Conservation (phyloP, 2,329 filamentous ascomycete species). For the Emergomyces pasteurianus region DNA sequence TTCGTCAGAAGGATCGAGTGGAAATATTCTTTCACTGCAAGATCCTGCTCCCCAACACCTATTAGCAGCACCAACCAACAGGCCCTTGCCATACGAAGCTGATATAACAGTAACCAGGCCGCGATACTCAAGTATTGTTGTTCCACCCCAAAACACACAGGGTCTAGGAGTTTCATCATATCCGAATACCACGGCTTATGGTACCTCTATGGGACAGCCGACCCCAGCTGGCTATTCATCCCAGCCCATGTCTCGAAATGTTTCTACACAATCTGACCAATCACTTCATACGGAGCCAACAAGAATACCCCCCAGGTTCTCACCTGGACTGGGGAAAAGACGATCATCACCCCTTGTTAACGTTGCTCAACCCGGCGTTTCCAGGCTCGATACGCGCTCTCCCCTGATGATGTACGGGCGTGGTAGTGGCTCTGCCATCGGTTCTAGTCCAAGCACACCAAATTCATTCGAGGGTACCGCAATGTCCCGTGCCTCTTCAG, state of each 20-base stretch:
- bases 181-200: neutral
- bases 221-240: conserved; percentile 17
- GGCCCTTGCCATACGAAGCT: conserved; percentile 22
- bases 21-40: neutral
- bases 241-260: conserved; percentile 19
- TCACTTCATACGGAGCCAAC: conserved; percentile 15
- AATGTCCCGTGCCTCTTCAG: conserved; percentile 15
- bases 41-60: neutral
- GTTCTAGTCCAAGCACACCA: conserved; percentile 7
- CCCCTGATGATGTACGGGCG: conserved; percentile 6
- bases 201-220: neutral
- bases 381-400: neutral
- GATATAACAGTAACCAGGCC: conserved; percentile 21
- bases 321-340: neutral
- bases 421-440: conserved; percentile 4
- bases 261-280: conserved; percentile 15
- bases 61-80: conserved; percentile 5
- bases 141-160: neutral
- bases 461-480: conserved; percentile 5
- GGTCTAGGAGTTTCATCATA: conserved; percentile 1
- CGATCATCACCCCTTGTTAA: neutral
- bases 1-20: conserved; percentile 3
- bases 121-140: conserved; percentile 6
- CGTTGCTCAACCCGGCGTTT: neutral
- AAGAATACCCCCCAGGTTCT: conserved; percentile 8